These are phyloP conservation scores for Lichtheimia hyalospora DNA, from an alignment of 371 early-diverging fungal genomes.

Conservation along the genomic window DNA sequence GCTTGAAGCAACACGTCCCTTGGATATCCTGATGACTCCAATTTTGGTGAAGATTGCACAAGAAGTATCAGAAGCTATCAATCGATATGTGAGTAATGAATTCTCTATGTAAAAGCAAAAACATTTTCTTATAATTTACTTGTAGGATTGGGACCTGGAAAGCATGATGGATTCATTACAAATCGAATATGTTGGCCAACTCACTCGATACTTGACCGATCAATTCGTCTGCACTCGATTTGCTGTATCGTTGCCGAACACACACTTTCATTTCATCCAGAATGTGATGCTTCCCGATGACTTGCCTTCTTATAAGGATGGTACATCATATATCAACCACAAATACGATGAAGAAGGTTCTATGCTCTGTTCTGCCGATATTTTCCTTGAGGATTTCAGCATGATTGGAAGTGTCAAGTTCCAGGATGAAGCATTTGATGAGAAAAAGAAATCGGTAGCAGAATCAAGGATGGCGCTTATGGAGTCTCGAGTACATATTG, in stretches of 20 bases:
- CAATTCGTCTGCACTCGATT: constrained; percentile 55
- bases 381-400: constrained; percentile 56
- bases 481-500: constrained; percentile 61
- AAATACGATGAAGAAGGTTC: constrained; percentile 66
- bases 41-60: constrained; percentile 73
- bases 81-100: constrained; percentile 53
- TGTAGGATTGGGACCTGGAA: constrained; percentile 67
- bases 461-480: constrained; percentile 54
- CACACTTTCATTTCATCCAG: constrained; percentile 75
- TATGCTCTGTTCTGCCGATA: constrained; percentile 68
- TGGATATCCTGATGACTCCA: constrained; percentile 68
- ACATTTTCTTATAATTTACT: not conserved
- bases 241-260: constrained; percentile 58
- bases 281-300: constrained; percentile 77
- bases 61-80: constrained; percentile 68
- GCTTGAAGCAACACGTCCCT: constrained; percentile 60
- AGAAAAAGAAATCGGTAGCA: constrained; percentile 49
- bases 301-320: constrained; percentile 53
- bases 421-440: constrained; percentile 60
- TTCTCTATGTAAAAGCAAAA: not conserved
- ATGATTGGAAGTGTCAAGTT: constrained; percentile 61
- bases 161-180: constrained; percentile 72
- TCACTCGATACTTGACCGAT: constrained; percentile 59
- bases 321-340: constrained; percentile 56
- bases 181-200: constrained; percentile 63